These are phyloP conservation scores for Pyrrhoderma noxium DNA, from an alignment of 1,284 basidiomycete genomes.

Conservation along the genomic window DNA sequence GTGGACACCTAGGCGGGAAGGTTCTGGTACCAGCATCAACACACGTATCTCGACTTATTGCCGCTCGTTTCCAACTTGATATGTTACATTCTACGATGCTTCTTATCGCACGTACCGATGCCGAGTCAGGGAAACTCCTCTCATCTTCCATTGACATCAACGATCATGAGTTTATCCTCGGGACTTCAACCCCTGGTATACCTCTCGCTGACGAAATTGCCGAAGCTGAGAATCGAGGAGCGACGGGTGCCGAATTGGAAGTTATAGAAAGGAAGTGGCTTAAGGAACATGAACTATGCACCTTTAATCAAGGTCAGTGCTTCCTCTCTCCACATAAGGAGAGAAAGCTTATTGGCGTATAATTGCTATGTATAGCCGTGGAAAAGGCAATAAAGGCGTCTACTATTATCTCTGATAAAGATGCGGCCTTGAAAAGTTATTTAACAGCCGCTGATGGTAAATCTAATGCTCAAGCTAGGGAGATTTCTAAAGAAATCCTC, in stretches of 20 bases:
- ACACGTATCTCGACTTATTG: slow-evolving; percentile 77
- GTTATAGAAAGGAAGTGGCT: slow-evolving; percentile 76
- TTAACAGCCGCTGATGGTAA: slow-evolving; percentile 53
- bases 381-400: slow-evolving; percentile 45
- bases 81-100: slow-evolving; percentile 84
- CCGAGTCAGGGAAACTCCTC: slow-evolving; percentile 83
- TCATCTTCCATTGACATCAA: slow-evolving; percentile 76
- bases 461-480: slow-evolving; percentile 69
- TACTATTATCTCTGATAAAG: slow-evolving; percentile 47
- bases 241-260: slow-evolving; percentile 66
- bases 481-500: slow-evolving; percentile 65
- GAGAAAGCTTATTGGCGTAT: slow-evolving; percentile 4
- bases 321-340: neutral
- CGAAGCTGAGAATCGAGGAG: slow-evolving; percentile 66
- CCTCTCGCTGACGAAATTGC: slow-evolving; percentile 70
- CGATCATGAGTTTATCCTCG: slow-evolving; percentile 73
- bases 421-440: slow-evolving; percentile 52
- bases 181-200: slow-evolving; percentile 52
- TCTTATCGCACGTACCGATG: slow-evolving; percentile 86
- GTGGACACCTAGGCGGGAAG: slow-evolving; percentile 91
- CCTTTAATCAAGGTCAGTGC: slow-evolving; percentile 72
- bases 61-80: slow-evolving; percentile 84
- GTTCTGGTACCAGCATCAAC: slow-evolving; percentile 86
- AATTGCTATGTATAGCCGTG: slow-evolving; percentile 40
- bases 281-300: slow-evolving; percentile 62